Conservation (phyloP, 192 early-diverging fungal genomes). For the Phycomyces nitens region DNA sequence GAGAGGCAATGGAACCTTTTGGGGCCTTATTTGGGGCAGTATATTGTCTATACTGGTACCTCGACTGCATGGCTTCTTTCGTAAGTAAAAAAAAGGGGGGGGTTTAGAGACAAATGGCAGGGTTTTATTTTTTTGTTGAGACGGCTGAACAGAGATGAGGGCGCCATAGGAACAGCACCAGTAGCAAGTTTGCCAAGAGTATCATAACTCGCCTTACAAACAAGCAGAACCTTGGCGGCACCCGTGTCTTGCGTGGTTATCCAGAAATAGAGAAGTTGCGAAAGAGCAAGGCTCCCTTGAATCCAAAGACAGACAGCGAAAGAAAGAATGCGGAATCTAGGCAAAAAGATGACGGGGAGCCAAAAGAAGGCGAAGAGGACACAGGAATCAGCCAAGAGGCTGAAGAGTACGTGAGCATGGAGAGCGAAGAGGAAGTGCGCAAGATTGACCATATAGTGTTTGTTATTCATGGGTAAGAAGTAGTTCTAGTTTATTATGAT, state of each 20-base stretch:
- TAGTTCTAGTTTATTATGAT: too few species aligned
- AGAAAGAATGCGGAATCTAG: conserved; percentile 25
- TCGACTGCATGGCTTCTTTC: conserved; percentile 58
- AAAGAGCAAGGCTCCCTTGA: conserved; percentile 23
- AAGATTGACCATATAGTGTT: conserved; percentile 76
- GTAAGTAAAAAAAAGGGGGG: conserved; percentile 31
- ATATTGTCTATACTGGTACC: conserved; percentile 64
- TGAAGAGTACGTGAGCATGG: conserved; percentile 51
- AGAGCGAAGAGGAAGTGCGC: conserved; percentile 57
- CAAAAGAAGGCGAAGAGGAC: conserved; percentile 36
- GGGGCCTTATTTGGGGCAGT: conserved; percentile 76
- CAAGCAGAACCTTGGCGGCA: conserved; percentile 60
- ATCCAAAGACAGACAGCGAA: conserved; percentile 33
- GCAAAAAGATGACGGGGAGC: conserved; percentile 38
- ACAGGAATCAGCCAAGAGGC: conserved; percentile 39
- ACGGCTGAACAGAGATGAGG: not conserved
- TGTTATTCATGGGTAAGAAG: conserved; percentile 75
- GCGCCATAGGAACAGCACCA: conserved; percentile 22
- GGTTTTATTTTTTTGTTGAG: not conserved
- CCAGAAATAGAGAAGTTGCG: conserved; percentile 60
- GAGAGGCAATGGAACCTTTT: conserved; percentile 74
- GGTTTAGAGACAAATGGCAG: not conserved
- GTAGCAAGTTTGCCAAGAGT: conserved; percentile 34
- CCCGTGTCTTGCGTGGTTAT: conserved; percentile 70
- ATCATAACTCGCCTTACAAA: conserved; percentile 61